phyloP scores from a whole-genome alignment of 768 basidiomycete genomes.

The Tulasnella sp. region DNA sequence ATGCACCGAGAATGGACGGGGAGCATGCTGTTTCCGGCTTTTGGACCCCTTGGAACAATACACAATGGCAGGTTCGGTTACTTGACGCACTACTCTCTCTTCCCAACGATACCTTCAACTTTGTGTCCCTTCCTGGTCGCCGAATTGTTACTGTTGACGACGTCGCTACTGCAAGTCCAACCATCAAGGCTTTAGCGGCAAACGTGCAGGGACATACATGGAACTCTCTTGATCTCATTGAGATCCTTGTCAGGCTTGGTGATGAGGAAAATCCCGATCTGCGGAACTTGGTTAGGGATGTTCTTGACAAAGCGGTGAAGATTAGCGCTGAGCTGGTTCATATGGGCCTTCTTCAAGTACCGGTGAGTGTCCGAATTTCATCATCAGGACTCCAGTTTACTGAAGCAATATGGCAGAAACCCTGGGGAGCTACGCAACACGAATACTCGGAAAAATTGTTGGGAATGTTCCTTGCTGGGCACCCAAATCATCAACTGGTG shows the following conservation, averaged over 20 bases:
- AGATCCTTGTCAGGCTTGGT: slow-evolving; percentile 70
- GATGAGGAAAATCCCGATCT: slow-evolving; percentile 61
- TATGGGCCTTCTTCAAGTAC: slow-evolving; percentile 82
- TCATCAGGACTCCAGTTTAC: not conserved
- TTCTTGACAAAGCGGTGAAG: slow-evolving; percentile 88
- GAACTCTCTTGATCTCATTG: slow-evolving; percentile 87
- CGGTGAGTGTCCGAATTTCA: slow-evolving; percentile 42
- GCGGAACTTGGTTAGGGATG: slow-evolving; percentile 65
- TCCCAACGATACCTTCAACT: slow-evolving; percentile 83
- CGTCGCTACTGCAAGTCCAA: slow-evolving; percentile 68
- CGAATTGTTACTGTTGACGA: slow-evolving; percentile 82
- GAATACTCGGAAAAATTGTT: slow-evolving; percentile 79
- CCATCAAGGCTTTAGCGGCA: slow-evolving; percentile 81
- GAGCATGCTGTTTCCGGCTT: slow-evolving; percentile 74
- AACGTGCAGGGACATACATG: slow-evolving; percentile 87
- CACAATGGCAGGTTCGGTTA: slow-evolving; percentile 71
- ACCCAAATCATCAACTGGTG: slow-evolving; percentile 90
- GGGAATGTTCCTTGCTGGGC: slow-evolving; percentile 79
- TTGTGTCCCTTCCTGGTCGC: slow-evolving; percentile 73
- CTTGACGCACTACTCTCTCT: slow-evolving; percentile 80
- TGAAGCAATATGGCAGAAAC: slow-evolving; percentile 35
- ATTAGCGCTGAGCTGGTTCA: slow-evolving; percentile 89
- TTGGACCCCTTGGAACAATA: slow-evolving; percentile 77
- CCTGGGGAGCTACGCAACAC: slow-evolving; percentile 78
- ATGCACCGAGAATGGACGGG: slow-evolving; percentile 62